A percentile compares a stretch with the other conserved stretches of the same genome.
phyloP scores from a whole-genome alignment of 768 basidiomycete genomes.

The Tephrocybe sp. region DNA sequence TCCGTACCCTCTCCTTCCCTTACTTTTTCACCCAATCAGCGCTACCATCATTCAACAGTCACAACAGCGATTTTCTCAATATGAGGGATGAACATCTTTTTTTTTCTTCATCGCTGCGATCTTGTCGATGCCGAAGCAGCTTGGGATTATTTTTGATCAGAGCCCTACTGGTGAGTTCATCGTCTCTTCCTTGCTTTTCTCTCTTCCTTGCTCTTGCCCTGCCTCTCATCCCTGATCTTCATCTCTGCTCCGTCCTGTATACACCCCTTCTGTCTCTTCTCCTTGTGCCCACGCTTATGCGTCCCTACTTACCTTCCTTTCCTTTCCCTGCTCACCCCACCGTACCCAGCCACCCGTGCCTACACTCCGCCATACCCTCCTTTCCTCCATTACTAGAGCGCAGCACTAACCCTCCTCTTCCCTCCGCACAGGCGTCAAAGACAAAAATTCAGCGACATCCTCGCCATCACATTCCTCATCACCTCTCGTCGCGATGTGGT shows the following conservation, averaged over 20 bases:
- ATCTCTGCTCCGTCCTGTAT: too few relatives aligned
- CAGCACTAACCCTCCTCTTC: not conserved
- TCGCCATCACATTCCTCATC: slow-evolving; percentile 67
- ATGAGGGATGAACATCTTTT: slow-evolving; percentile 81
- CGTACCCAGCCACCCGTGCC: too few relatives aligned
- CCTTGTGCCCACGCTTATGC: slow-evolving; percentile 14
- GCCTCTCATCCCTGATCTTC: too few relatives aligned
- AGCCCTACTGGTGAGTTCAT: slow-evolving; percentile 32
- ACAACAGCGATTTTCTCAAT: slow-evolving; percentile 88
- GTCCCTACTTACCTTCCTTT: too few relatives aligned
- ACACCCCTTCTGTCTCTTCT: too few relatives aligned
- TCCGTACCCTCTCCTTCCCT: not conserved
- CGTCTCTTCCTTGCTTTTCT: not conserved
- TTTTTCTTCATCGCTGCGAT: slow-evolving; percentile 80
- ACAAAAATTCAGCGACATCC: slow-evolving; percentile 59
- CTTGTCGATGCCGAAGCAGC: slow-evolving; percentile 86
- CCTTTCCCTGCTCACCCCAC: too few relatives aligned
- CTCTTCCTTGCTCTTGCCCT: too few relatives aligned
- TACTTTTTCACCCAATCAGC: too few relatives aligned
- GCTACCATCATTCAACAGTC: slow-evolving; percentile 49
- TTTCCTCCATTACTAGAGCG: too few relatives aligned
- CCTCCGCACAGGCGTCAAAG: slow-evolving; percentile 35
- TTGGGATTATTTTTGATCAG: slow-evolving; percentile 77
- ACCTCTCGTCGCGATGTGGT: slow-evolving; percentile 84
- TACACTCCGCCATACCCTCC: too few relatives aligned